phyloP scores from a whole-genome alignment of 306 rosid species.

The Echinosophora koreensis region DNA sequence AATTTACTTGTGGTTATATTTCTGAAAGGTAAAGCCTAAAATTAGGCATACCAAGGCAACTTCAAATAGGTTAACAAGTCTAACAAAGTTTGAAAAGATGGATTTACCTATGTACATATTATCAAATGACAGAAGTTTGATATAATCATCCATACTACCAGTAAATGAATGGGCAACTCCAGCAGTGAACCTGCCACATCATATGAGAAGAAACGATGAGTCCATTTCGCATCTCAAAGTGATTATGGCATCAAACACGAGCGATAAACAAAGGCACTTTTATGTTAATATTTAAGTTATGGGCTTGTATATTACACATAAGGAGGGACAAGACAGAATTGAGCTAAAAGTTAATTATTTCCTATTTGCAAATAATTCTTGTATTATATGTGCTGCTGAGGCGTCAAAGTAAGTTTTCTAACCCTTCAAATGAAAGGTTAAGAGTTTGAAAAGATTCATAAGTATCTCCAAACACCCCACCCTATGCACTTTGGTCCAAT shows the following conservation, averaged over 20 bases:
- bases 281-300: not conserved
- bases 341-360: constrained; percentile 23
- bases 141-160: constrained; percentile 76
- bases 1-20: constrained; percentile 7
- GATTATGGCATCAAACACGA: constrained; percentile 25
- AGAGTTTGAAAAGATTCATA: constrained; percentile 28
- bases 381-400: constrained; percentile 33
- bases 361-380: constrained; percentile 14
- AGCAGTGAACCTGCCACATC: constrained; percentile 66
- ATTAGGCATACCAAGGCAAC: constrained; percentile 29
- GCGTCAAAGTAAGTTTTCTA: constrained; percentile 28
- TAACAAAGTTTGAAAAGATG: constrained; percentile 40
- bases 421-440: constrained; percentile 13
- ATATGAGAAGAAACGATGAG: constrained; percentile 38
- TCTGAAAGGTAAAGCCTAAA: constrained; percentile 11
- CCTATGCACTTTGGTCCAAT: not conserved
- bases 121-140: constrained; percentile 78
- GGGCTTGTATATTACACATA: constrained; percentile 13
- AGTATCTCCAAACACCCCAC: not conserved
- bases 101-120: constrained; percentile 80
- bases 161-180: constrained; percentile 98
- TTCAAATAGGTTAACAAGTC: constrained; percentile 28
- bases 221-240: constrained; percentile 31
- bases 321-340: not conserved
- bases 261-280: constrained; percentile 20